Evolutionary conservation across 306 rosid genomes (phyloP), one percentile per base, ranked within the genome.

Genomic region (Erythrophleum fordii): DNA sequence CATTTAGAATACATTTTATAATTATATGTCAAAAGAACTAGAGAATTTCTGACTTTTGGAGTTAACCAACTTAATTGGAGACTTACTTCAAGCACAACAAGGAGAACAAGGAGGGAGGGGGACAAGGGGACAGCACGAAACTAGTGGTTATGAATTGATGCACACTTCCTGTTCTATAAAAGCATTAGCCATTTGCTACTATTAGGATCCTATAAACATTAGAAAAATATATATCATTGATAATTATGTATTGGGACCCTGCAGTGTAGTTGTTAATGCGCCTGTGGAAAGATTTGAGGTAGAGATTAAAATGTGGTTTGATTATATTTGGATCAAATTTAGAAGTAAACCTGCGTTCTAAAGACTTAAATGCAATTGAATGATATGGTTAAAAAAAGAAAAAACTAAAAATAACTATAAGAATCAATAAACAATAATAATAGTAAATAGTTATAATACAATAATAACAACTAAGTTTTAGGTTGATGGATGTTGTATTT

Each of bases 261-360:
- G 4, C 34, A 45, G 46, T 73, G 51, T 37, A 45, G 69, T 31
- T 17, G 17, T 45, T 31, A 48, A 64, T 22, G 8, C 25, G 37
- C 10, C 26, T 42, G 71, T 45, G 66, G n/a, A 20, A 22, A 26
- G n/a, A 44, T 42, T 17, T 29, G 44, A 10, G 45, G 3, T 45
- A n/a, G 60, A 48, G 31, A 59, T 59, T 56, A 5, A 10, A 31
- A 55, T 41, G 13, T 0, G 42, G 22, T 6, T 56, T 45, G 41
- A 34, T 55, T 78, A 52, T 69, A 13, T n/a, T 79, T 44, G 18
- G 28, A 69, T 59, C 55, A 72, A 62, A 48, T 68, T 77, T 75
- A 53, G 48, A 5, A 67, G 26, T 58, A 69, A 56, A 44, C 52
- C 12, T 65, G 22, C 17, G 61, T 44, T 20, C 16, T 35, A 56